A percentile compares a stretch with the other conserved stretches of the same genome.
Evolutionary conservation across 176 grass and related monocot species (phyloP).

Genomic region (Eragrostis curvula): DNA sequence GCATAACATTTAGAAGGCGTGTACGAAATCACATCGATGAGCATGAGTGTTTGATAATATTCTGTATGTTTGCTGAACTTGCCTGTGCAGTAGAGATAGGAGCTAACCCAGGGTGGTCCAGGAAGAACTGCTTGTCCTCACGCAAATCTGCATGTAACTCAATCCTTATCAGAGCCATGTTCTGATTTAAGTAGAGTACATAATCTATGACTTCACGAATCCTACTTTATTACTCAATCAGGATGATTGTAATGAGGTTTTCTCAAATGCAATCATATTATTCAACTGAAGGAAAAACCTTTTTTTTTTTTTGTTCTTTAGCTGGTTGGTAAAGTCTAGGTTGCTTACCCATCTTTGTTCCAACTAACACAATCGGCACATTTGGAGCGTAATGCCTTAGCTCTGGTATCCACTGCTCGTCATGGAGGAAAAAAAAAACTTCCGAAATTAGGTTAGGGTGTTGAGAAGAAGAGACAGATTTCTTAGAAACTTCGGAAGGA

Average conservation of each 20-base stretch:
- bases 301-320: background rate
- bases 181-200: slow-evolving; percentile 8
- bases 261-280: background rate
- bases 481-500: background rate
- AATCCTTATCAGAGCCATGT: background rate
- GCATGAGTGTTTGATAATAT: background rate
- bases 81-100: slow-evolving; percentile 67
- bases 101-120: slow-evolving; percentile 65
- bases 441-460: background rate
- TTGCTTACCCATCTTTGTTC: slow-evolving; percentile 74
- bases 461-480: background rate
- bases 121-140: slow-evolving; percentile 77
- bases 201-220: background rate
- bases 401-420: slow-evolving; percentile 71
- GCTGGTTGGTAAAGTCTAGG: background rate
- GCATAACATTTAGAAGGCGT: background rate
- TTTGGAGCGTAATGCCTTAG: slow-evolving; percentile 70
- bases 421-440: background rate
- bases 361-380: slow-evolving; percentile 72
- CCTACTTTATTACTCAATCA: background rate
- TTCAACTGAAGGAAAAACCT: background rate
- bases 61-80: slow-evolving; percentile 13
- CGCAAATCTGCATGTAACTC: slow-evolving; percentile 58
- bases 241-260: background rate
- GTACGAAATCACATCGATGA: background rate